Base-by-base conservation (phyloP, 305 asterid genomes). In the Fraxinus nigra region DNA sequence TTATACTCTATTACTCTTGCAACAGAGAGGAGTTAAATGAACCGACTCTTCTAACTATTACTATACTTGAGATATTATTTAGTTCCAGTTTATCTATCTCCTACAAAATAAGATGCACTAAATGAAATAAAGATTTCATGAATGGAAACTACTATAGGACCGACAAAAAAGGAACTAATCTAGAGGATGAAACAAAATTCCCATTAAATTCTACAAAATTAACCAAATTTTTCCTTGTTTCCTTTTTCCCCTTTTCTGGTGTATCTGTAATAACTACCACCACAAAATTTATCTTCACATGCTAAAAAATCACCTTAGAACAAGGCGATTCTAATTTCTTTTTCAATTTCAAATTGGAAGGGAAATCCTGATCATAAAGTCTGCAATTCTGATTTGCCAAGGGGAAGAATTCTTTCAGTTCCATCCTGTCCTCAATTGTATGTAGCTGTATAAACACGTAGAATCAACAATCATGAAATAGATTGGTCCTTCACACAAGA, bases 271-370 rank as follows among this genome's bases (percentile, higher is more conserved):
- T 5, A 77, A 56, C 35, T 32, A 74, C 34, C 76, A 76, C 26
- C 59, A 69, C 8, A 69, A 69, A 6, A 13, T 69, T 69, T 69
- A 63, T 5, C n/a, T 20, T 61, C 6, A 37, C 20, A 46, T 34
- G 56, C 11, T 48, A 73, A 37, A 61, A 54, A 59, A 77, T 88
- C 82, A 93, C 98, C 98, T 93, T 92, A 20, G 88, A 84, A 87
- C 84, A 80, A 13, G 87, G 86, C 51, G 82, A 83, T 67, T 89
- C 91, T 85, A 92, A 54, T 82, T 90, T 90, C 69, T 76, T 85
- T 83, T 84, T 92, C 83, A 89, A 38, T 79, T 91, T 91, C 83
- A 80, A 76, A 84, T 81, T 78, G 43, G 82, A 82, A 82, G 90
- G 87, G 38, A 70, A 87, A 16, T 85, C 59, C 28, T 90, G 89